phyloP scores from a whole-genome alignment of 2,329 filamentous ascomycete genomes.

The Oidium heveae region DNA sequence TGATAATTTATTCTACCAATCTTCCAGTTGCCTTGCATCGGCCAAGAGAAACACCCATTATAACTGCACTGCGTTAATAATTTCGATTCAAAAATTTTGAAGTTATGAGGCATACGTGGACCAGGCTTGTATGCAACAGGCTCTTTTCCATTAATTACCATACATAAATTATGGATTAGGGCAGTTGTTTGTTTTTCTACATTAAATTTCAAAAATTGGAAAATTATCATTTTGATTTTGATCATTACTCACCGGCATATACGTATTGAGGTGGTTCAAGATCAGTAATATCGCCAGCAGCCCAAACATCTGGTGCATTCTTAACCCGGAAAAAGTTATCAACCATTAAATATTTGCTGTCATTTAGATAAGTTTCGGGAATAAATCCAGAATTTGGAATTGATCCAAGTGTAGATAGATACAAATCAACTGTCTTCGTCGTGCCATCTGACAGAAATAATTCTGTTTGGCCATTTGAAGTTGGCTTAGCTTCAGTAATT shows the following conservation, averaged over 20 bases:
- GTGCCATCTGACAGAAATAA: slow-evolving; percentile 22
- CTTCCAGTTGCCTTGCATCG: slow-evolving; percentile 8
- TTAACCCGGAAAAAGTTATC: slow-evolving; percentile 26
- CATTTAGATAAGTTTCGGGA: slow-evolving; percentile 19
- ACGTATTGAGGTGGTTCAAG: slow-evolving; percentile 7
- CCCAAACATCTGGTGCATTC: slow-evolving; percentile 14
- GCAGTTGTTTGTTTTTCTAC: slow-evolving; percentile 5
- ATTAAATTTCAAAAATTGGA: not conserved
- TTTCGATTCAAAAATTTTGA: slow-evolving; percentile 3
- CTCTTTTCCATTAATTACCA: slow-evolving; percentile 7
- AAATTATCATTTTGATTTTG: not conserved
- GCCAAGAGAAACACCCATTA: slow-evolving; percentile 9
- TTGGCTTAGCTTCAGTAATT: slow-evolving; percentile 15
- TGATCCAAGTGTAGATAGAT: slow-evolving; percentile 29
- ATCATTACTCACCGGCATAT: slow-evolving; percentile 2
- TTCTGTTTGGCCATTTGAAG: slow-evolving; percentile 21
- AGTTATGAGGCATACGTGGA: slow-evolving; percentile 3
- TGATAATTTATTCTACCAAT: not conserved
- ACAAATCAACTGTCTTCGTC: slow-evolving; percentile 26
- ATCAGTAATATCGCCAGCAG: slow-evolving; percentile 9
- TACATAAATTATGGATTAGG: slow-evolving; percentile 10
- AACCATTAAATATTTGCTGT: slow-evolving; percentile 21
- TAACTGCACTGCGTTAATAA: slow-evolving; percentile 1
- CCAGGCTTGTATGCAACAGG: slow-evolving; percentile 5
- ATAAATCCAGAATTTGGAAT: slow-evolving; percentile 29